Evolutionary conservation across 148 eudicot genomes (phyloP).

Genomic region (Camellia granthamiana): DNA sequence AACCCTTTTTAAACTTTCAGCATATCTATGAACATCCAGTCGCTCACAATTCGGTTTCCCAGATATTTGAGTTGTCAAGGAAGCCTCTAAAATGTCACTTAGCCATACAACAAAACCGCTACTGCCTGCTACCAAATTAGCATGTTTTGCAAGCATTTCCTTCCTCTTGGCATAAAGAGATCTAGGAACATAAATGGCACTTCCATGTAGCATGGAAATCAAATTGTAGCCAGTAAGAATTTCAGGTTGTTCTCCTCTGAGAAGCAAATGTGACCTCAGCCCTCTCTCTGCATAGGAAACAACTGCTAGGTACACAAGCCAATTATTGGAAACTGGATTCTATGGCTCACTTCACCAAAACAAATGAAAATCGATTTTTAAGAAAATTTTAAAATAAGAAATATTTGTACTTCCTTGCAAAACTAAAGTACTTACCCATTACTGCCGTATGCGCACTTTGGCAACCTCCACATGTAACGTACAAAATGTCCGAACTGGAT

Average conservation of each 20-base stretch:
- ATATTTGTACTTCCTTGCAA: neutral
- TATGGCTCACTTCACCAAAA: slow-evolving; percentile 2
- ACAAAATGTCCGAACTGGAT: slow-evolving; percentile 33
- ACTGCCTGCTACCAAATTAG: slow-evolving; percentile 51
- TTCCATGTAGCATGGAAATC: slow-evolving; percentile 71
- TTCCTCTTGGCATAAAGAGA: slow-evolving; percentile 73
- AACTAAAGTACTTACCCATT: slow-evolving; percentile 56
- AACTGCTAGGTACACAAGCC: slow-evolving; percentile 48
- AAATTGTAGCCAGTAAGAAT: slow-evolving; percentile 76
- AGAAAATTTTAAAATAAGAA: neutral
- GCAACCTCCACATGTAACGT: slow-evolving; percentile 99
- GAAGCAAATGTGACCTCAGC: slow-evolving; percentile 76
- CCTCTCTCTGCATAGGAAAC: slow-evolving; percentile 96
- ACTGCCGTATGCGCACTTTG: slow-evolving; percentile 99
- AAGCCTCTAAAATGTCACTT: slow-evolving; percentile 50
- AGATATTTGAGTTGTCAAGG: slow-evolving; percentile 23
- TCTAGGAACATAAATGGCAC: slow-evolving; percentile 72
- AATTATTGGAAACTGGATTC: neutral
- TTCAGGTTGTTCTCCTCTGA: slow-evolving; percentile 90
- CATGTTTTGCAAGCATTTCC: slow-evolving; percentile 72
- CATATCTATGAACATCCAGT: slow-evolving; percentile 21
- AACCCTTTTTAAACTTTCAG: slow-evolving; percentile 42
- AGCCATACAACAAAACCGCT: slow-evolving; percentile 54
- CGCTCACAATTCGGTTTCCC: slow-evolving; percentile 9
- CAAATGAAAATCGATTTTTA: neutral